phyloP scores from a whole-genome alignment of 1,284 basidiomycete genomes.

The Tilletiaria anomala region DNA sequence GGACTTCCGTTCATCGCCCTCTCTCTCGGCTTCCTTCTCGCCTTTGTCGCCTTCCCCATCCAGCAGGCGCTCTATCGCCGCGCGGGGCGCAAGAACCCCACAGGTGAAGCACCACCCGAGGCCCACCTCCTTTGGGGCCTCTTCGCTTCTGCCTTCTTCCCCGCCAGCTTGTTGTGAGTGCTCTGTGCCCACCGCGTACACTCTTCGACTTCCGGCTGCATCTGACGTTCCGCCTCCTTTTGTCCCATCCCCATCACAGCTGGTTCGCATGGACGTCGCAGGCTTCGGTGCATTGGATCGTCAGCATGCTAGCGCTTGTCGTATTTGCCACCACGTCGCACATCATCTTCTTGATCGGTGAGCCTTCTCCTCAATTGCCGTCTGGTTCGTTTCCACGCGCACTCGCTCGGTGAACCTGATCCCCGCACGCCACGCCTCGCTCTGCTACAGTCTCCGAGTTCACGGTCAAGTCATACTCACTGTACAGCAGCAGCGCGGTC shows the following conservation, averaged over 20 bases:
- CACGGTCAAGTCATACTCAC: conserved; percentile 17
- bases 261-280: conserved; percentile 25
- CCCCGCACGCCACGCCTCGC: too few relatives aligned
- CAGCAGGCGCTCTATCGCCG: conserved; percentile 10
- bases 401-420: too few relatives aligned
- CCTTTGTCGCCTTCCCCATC: conserved; percentile 10
- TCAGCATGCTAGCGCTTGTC: conserved; percentile 13
- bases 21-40: conserved; percentile 15
- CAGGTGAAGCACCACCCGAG: conserved; percentile 11
- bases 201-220: too few relatives aligned
- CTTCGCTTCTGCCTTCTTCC: conserved; percentile 10
- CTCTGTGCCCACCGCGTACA: too few relatives aligned
- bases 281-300: conserved; percentile 19
- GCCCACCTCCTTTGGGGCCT: conserved; percentile 16
- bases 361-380: too few relatives aligned
- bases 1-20: conserved; percentile 22
- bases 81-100: conserved; percentile 9
- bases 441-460: conserved; percentile 26
- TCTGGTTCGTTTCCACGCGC: too few relatives aligned
- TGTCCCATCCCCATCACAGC: too few relatives aligned
- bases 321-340: conserved; percentile 22
- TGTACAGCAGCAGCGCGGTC: conserved; percentile 21
- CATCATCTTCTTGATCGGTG: too few relatives aligned
- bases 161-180: conserved; percentile 11
- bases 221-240: too few relatives aligned